phyloP scores from a whole-genome alignment of 768 basidiomycete species.

The Rhizopogon rudus region DNA sequence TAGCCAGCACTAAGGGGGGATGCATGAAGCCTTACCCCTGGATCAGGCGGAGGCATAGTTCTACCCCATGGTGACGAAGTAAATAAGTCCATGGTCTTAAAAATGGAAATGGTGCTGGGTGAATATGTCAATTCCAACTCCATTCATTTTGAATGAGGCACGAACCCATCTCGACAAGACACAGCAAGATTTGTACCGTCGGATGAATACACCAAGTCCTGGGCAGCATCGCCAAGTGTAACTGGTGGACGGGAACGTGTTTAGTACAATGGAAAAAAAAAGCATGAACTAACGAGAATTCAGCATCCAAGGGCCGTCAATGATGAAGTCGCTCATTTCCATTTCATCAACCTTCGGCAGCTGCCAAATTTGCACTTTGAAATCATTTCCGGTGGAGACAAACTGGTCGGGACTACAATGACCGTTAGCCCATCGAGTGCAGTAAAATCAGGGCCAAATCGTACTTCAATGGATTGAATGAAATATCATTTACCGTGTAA shows the following conservation, averaged over 20 bases:
- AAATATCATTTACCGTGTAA: constrained; percentile 52
- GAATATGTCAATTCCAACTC: not conserved
- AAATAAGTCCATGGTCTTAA: constrained; percentile 15
- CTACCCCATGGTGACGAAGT: constrained; percentile 13
- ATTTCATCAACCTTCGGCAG: constrained; percentile 18
- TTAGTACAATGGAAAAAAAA: not conserved
- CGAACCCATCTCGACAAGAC: constrained; percentile 24
- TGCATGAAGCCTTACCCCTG: constrained; percentile 6
- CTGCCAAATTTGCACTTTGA: constrained; percentile 38
- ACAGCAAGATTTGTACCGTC: constrained; percentile 34
- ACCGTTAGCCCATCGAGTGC: constrained; percentile 6
- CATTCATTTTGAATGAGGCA: not conserved
- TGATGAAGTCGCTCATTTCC: constrained; percentile 1
- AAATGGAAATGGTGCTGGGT: constrained; percentile 18
- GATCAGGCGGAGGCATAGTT: constrained; percentile 6
- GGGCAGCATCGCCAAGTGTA: constrained; percentile 26
- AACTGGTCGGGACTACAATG: constrained; percentile 32
- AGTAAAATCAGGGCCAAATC: constrained; percentile 9
- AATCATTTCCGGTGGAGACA: constrained; percentile 46
- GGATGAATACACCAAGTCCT: constrained; percentile 44
- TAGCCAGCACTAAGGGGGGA: constrained; percentile 17
- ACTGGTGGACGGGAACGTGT: constrained; percentile 11
- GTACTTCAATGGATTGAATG: constrained; percentile 47
- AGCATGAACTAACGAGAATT: constrained; percentile 11
- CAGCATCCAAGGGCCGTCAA: constrained; percentile 5